Base-by-base conservation (phyloP, 805 yeast species). In the Vanderwaltozyma tropicalis region DNA sequence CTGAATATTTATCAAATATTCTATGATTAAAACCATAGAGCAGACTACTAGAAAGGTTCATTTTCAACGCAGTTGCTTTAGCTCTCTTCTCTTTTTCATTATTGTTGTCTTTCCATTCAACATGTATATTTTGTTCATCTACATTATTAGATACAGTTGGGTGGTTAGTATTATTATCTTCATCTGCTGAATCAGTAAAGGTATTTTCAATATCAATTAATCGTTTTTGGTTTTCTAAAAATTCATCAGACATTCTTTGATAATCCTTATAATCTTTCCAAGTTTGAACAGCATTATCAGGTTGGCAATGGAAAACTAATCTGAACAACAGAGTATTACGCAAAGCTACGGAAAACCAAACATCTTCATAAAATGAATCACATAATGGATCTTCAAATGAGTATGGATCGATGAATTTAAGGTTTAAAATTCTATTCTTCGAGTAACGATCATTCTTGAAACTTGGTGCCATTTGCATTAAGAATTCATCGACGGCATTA, bases 251-350 rank as follows among this genome's bases (percentile, higher is more conserved):
- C 47, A 81, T 59, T 42, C 72, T 75, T 41, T 76, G 69, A 55
- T 68, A 81, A 20, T 71, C 76, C 55, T 84, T 88, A 58, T 86
- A 92, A 40, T 86, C 95, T 40, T 72, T 72, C 99, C 99, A 92
- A 0, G 87, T 72, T 18, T 69, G 69, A n/a, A 89, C 97, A 6
- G 75, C 68, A 56, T 89, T 86, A 59, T 92, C 98, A 0, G 99
- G 99, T 55, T 94, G 98, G 44, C 85, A 77, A 46, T 88, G 88
- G 70, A 92, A 92, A 1, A 92, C 83, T 57, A 80, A 67, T 43
- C 96, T 69, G 63, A 74, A 92, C 1, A 94, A 64, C 41, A 74
- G 68, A 0, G 97, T 86, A 53, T 92, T 92, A 49, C 88, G 70
- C 37, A 80, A 65, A 0, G 98, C 96, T 50, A 74, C 76, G 5